Conservation (phyloP, 768 basidiomycete species). For the Trametes gibbosa region DNA sequence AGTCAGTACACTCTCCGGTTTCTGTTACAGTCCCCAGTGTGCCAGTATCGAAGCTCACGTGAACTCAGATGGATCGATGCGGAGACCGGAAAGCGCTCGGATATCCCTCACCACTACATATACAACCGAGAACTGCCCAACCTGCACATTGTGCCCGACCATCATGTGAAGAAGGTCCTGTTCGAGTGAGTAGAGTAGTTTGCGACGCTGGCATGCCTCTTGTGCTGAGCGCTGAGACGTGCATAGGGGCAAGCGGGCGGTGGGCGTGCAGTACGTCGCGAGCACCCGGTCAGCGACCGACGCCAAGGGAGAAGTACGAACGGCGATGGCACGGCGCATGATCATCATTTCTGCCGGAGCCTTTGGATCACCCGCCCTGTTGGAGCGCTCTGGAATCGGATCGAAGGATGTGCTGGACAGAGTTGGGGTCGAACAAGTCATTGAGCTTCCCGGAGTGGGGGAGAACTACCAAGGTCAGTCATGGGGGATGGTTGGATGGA, state of each 20-base stretch:
- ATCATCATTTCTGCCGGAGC: slow-evolving; percentile 42
- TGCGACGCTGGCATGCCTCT: no score
- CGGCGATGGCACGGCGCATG: slow-evolving; percentile 33
- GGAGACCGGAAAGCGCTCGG: slow-evolving; percentile 55
- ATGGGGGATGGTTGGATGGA: neutral
- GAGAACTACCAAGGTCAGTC: slow-evolving; percentile 35
- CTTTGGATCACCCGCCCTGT: slow-evolving; percentile 47
- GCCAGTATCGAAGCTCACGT: neutral
- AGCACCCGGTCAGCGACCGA: slow-evolving; percentile 31
- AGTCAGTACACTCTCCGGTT: slow-evolving; percentile 33
- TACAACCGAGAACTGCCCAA: slow-evolving; percentile 30
- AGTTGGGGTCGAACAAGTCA: slow-evolving; percentile 31
- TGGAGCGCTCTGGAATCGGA: slow-evolving; percentile 54
- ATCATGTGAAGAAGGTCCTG: slow-evolving; percentile 37
- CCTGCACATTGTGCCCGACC: slow-evolving; percentile 33
- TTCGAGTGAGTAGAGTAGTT: slow-evolving; percentile 30
- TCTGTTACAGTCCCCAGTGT: neutral
- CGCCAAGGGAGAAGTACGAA: slow-evolving; percentile 3
- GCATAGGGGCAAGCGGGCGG: slow-evolving; percentile 34
- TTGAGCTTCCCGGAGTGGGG: slow-evolving; percentile 44
- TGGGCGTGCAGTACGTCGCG: slow-evolving; percentile 38
- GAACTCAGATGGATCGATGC: slow-evolving; percentile 50
- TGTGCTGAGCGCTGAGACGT: neutral
- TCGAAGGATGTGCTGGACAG: slow-evolving; percentile 29
- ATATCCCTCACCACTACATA: slow-evolving; percentile 44